phyloP scores from a whole-genome alignment of 768 basidiomycete species.

The Tylopilus subfusipes region DNA sequence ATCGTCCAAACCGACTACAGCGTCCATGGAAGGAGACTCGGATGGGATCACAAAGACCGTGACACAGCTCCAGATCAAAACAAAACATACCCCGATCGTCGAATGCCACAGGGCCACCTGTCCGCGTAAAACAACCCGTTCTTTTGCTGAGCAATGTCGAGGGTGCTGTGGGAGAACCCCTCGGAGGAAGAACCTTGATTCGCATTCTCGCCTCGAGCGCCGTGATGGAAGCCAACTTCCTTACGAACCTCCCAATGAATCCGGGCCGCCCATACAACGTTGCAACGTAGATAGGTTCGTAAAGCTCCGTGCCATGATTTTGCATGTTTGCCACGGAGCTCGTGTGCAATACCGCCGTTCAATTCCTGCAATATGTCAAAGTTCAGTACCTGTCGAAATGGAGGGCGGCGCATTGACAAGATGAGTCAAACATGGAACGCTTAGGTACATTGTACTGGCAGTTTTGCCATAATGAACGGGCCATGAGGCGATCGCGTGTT shows the following conservation, averaged over 20 bases:
- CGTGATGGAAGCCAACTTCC: conserved; percentile 6
- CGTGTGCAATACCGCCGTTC: background rate
- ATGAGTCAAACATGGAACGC: background rate
- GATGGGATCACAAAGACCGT: background rate
- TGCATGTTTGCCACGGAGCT: background rate
- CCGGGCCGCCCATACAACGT: conserved; percentile 4
- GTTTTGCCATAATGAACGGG: conserved; percentile 7
- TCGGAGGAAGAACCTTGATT: conserved; percentile 9
- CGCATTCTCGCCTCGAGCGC: background rate
- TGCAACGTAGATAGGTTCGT: background rate
- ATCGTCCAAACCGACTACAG: background rate
- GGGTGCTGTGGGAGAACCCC: conserved; percentile 10
- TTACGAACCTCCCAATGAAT: background rate
- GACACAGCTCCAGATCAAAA: background rate
- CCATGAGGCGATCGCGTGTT: conserved; percentile 32
- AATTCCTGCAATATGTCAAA: background rate
- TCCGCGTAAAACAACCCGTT: background rate
- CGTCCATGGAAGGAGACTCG: background rate
- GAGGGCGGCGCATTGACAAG: conserved; percentile 5
- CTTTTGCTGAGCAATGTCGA: background rate
- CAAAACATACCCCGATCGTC: background rate
- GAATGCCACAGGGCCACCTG: background rate
- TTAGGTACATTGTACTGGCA: conserved; percentile 10
- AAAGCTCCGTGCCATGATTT: background rate
- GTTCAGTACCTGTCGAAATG: conserved; percentile 16